Conservation (phyloP, 2,329 filamentous ascomycete genomes). For the Leptoxyphium fumago region DNA sequence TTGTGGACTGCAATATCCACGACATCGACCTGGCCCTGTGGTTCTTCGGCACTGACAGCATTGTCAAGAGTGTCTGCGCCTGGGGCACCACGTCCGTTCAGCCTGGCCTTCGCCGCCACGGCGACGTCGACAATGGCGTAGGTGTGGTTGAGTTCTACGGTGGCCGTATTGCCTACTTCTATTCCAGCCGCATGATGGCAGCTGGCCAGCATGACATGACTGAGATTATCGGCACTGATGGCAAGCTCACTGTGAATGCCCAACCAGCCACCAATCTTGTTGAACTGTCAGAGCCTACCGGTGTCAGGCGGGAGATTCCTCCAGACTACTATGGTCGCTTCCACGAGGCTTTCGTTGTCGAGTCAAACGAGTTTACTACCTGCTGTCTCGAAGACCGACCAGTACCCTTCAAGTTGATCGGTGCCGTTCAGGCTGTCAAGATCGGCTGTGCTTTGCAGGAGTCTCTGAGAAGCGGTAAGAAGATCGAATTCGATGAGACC, state of each 20-base stretch:
- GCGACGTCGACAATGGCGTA: slow-evolving; percentile 48
- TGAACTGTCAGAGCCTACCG: slow-evolving; percentile 37
- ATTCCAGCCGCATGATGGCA: slow-evolving; percentile 51
- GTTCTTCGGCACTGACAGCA: slow-evolving; percentile 43
- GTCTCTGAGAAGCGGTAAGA: slow-evolving; percentile 28
- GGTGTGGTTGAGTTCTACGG: slow-evolving; percentile 52
- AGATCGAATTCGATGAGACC: slow-evolving; percentile 40
- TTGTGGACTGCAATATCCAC: slow-evolving; percentile 57
- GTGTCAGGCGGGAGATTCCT: slow-evolving; percentile 46
- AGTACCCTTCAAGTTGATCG: slow-evolving; percentile 41
- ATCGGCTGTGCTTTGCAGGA: slow-evolving; percentile 41
- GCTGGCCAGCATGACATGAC: slow-evolving; percentile 53
- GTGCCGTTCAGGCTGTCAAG: slow-evolving; percentile 43
- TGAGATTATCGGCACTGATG: slow-evolving; percentile 51
- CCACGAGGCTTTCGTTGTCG: slow-evolving; percentile 46
- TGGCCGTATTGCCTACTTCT: slow-evolving; percentile 50
- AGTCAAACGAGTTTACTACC: slow-evolving; percentile 49
- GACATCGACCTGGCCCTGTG: slow-evolving; percentile 53
- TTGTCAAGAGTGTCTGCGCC: slow-evolving; percentile 42
- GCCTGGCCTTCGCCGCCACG: slow-evolving; percentile 41
- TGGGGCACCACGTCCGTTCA: slow-evolving; percentile 45
- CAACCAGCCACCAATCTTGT: slow-evolving; percentile 42
- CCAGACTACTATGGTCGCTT: slow-evolving; percentile 49
- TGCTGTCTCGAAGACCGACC: slow-evolving; percentile 41
- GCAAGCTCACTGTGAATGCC: slow-evolving; percentile 47